A percentile compares a stretch with the other conserved stretches of the same genome.
Conservation (phyloP, 768 basidiomycete genomes). For the Lanmaoa pseudosensibilis region DNA sequence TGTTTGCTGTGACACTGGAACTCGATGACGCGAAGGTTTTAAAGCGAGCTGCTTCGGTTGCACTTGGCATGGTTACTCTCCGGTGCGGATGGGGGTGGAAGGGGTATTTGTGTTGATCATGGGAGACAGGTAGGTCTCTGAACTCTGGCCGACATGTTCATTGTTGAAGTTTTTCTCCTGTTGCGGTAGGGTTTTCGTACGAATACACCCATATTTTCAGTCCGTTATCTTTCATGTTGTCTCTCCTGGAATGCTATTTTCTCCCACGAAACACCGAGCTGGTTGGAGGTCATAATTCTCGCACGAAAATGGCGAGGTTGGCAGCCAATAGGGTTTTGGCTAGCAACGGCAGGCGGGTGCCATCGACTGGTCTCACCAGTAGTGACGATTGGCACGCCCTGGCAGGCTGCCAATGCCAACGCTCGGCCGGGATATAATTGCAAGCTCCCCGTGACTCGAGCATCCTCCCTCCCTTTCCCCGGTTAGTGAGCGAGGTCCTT, state of each 20-base stretch:
- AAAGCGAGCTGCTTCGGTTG: not conserved
- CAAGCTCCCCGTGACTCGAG: not conserved
- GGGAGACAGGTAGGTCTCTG: constrained; percentile 2
- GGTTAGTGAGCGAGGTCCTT: not conserved
- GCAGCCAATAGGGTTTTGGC: constrained; percentile 5
- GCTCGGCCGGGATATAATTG: not conserved
- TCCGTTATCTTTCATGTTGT: not conserved
- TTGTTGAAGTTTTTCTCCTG: not conserved
- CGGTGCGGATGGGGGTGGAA: not conserved
- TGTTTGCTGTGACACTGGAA: constrained; percentile 18
- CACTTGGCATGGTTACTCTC: not conserved
- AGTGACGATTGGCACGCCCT: not conserved
- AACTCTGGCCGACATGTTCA: not conserved
- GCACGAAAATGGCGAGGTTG: not conserved
- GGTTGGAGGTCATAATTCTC: not conserved
- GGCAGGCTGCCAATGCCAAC: constrained; percentile 15
- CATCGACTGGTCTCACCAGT: not conserved
- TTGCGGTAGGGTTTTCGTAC: not conserved
- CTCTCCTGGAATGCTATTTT: not conserved
- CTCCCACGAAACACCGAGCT: constrained; percentile 10
- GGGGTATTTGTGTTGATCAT: not conserved
- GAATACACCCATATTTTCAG: not conserved
- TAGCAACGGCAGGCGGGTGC: not conserved
- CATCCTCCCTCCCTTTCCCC: too few relatives aligned
- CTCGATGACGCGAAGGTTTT: not conserved